Evolutionary conservation across 441 rosid species (phyloP).

Genomic region (Populus hybrid): DNA sequence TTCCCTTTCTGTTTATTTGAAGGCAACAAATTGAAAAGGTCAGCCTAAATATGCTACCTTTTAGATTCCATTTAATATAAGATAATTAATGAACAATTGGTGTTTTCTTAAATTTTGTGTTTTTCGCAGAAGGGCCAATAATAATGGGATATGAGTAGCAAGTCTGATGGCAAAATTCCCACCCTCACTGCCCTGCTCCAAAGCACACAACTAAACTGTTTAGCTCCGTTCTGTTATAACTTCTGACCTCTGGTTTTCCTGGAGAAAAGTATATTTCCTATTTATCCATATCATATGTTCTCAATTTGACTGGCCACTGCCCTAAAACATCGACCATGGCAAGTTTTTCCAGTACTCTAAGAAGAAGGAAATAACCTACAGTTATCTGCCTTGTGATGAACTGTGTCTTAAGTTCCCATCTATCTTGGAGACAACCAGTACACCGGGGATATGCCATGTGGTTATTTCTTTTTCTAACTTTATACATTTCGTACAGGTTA

Average conservation of each 20-base stretch:
- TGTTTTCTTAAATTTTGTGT: no score
- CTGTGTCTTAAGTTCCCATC: not conserved
- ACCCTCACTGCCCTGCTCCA: not conserved
- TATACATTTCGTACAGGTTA: not conserved
- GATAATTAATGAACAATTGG: no score
- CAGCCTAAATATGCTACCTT: not conserved
- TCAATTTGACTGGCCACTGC: not conserved
- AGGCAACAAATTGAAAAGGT: not conserved
- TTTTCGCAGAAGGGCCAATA: no score
- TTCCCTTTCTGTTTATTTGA: not conserved
- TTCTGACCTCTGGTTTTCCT: not conserved
- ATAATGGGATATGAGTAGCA: no score
- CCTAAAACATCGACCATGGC: not conserved
- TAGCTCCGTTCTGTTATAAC: not conserved
- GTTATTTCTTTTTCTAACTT: not conserved
- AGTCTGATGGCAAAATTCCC: not conserved
- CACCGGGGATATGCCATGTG: not conserved
- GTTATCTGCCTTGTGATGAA: not conserved
- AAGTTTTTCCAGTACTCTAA: not conserved
- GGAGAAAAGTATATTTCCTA: not conserved
- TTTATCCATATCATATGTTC: not conserved
- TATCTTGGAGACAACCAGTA: not conserved
- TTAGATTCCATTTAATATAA: not conserved
- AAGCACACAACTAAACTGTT: not conserved
- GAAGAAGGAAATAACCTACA: not conserved